Conservation (phyloP, 2,329 filamentous ascomycete genomes). For the Grosmannia huntii region DNA sequence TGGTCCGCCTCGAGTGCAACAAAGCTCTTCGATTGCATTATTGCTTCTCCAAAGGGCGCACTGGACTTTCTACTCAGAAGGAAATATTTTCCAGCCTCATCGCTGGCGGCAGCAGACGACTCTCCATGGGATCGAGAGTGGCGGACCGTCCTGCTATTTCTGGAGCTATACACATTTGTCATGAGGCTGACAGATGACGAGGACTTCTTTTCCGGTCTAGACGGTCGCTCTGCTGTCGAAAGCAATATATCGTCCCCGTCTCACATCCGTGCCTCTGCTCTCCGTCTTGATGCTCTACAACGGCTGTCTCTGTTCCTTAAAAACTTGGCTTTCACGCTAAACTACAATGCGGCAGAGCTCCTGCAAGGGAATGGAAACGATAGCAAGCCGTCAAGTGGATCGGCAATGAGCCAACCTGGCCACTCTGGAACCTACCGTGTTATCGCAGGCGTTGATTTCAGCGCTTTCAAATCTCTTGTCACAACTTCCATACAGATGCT, state of each 20-base stretch:
- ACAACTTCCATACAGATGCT: constrained; percentile 75
- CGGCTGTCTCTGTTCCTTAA: constrained; percentile 74
- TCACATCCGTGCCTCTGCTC: constrained; percentile 47
- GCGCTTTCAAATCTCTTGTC: constrained; percentile 66
- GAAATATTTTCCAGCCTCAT: constrained; percentile 7
- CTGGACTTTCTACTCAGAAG: constrained; percentile 17
- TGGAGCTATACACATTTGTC: constrained; percentile 89
- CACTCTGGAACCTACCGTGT: constrained; percentile 20
- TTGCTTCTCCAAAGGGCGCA: constrained; percentile 17
- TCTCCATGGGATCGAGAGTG: constrained; percentile 54
- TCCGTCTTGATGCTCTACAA: constrained; percentile 59
- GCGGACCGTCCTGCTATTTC: constrained; percentile 77
- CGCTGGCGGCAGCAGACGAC: constrained; percentile 10
- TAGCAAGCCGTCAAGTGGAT: not conserved
- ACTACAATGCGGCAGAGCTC: constrained; percentile 65
- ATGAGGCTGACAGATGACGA: constrained; percentile 91
- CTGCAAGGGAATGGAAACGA: constrained; percentile 14
- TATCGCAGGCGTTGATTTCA: constrained; percentile 59
- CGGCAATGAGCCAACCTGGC: not conserved
- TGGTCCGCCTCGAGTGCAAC: constrained; percentile 52
- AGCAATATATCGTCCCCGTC: constrained; percentile 22
- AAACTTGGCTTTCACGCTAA: constrained; percentile 77
- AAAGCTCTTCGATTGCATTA: constrained; percentile 23
- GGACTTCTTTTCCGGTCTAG: constrained; percentile 64
- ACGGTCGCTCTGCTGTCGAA: not conserved